Percentiles rank a stretch among this genome's conserved stretches.
Evolutionary conservation across 495 filamentous ascomycete genomes (phyloP).

Genomic region (Cladorrhinum samala): DNA sequence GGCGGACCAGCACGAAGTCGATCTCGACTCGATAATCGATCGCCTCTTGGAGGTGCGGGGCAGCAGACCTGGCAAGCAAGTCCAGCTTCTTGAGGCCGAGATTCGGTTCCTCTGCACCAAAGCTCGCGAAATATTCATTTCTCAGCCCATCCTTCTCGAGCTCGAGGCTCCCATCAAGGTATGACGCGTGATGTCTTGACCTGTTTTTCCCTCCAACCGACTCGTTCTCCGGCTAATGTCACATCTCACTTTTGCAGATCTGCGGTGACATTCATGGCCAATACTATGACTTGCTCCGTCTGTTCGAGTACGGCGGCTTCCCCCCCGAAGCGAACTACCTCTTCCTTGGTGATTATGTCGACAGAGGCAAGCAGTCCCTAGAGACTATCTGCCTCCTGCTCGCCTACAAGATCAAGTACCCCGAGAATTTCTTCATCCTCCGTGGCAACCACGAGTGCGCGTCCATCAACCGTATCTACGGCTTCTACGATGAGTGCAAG

Average conservation of each 20-base stretch:
- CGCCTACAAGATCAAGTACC: constrained; percentile 99
- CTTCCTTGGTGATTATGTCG: constrained; percentile 98
- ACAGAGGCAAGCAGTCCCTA: constrained; percentile 97
- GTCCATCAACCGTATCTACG: constrained; percentile 99
- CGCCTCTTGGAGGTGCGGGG: constrained; percentile 95
- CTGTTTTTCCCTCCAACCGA: constrained; percentile 18
- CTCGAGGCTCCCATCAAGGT: constrained; percentile 99
- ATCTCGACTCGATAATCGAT: constrained; percentile 99
- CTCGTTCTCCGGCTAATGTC: neutral
- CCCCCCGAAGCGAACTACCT: constrained; percentile 99
- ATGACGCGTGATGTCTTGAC: constrained; percentile 13
- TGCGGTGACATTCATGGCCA: constrained; percentile 99
- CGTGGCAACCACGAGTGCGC: constrained; percentile 99
- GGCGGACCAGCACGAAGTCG: constrained; percentile 96
- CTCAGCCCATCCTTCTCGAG: constrained; percentile 95
- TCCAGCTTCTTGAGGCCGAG: constrained; percentile 92
- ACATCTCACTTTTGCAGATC: too few species aligned
- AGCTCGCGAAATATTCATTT: constrained; percentile 98
- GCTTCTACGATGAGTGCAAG: constrained; percentile 99
- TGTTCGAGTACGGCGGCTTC: constrained; percentile 99
- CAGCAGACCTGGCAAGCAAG: constrained; percentile 96
- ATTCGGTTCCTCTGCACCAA: constrained; percentile 98
- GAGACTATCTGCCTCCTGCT: constrained; percentile 98
- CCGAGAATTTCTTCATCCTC: constrained; percentile 99
- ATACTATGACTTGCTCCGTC: constrained; percentile 95